phyloP scores from a whole-genome alignment of 2,329 filamentous ascomycete species.

The Ophiocordyceps sinensis region DNA sequence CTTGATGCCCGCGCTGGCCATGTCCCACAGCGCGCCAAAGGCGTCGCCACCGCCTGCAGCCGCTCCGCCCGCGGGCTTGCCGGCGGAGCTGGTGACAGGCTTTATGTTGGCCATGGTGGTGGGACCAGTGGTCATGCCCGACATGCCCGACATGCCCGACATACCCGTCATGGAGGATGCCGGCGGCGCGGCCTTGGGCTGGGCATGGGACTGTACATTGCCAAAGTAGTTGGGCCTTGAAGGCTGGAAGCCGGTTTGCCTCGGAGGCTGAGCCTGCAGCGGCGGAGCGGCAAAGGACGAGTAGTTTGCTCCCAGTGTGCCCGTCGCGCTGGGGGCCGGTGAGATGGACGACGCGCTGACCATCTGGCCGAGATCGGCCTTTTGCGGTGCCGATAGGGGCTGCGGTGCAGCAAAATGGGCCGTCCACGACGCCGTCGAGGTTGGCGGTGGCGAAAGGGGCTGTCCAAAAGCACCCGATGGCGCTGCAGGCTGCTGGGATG shows the following conservation, averaged over 20 bases:
- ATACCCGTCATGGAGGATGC: constrained; percentile 7
- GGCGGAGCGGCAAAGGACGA: constrained; percentile 38
- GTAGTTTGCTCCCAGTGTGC: constrained; percentile 45
- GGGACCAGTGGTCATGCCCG: constrained; percentile 17
- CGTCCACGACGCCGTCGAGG: constrained; percentile 37
- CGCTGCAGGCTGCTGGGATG: constrained; percentile 34
- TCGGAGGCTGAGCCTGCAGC: constrained; percentile 29
- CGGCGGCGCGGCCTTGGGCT: constrained; percentile 11
- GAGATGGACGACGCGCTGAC: constrained; percentile 70
- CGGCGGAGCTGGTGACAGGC: constrained; percentile 28
- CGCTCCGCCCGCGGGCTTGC: constrained; percentile 37
- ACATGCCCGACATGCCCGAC: constrained; percentile 7
- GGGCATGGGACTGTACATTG: constrained; percentile 43
- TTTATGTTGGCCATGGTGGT: constrained; percentile 31
- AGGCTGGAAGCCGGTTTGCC: constrained; percentile 56
- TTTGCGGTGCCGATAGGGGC: constrained; percentile 71
- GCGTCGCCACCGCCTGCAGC: constrained; percentile 56
- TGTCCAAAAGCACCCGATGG: constrained; percentile 18
- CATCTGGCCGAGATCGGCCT: constrained; percentile 66
- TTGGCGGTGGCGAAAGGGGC: constrained; percentile 31
- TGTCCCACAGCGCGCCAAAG: constrained; percentile 78
- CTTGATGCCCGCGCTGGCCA: constrained; percentile 59
- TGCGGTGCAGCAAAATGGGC: constrained; percentile 68
- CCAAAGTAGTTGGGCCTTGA: constrained; percentile 90
- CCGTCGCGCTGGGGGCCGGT: constrained; percentile 38